phyloP scores from a whole-genome alignment of 176 grass and related monocot species.

The Triticum timopheevii region DNA sequence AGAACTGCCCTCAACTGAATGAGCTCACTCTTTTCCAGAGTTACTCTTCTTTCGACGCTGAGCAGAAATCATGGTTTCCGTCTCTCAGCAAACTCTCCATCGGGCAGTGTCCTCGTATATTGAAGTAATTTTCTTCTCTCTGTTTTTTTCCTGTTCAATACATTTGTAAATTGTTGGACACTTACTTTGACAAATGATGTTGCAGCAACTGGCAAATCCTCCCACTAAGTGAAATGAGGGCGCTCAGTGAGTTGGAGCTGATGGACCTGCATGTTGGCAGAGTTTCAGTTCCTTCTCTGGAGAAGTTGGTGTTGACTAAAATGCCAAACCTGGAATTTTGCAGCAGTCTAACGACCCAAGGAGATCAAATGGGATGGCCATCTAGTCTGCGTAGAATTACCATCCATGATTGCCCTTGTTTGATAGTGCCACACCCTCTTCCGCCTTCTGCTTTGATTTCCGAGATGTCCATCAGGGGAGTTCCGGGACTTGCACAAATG shows the following conservation, averaged over 20 bases:
- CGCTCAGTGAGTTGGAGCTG: conserved; percentile 28
- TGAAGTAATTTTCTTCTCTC: not conserved
- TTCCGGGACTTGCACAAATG: not conserved
- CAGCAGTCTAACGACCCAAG: not conserved
- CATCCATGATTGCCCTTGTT: conserved; percentile 15
- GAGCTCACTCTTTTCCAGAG: too few relatives aligned
- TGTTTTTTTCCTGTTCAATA: not conserved
- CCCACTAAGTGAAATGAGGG: conserved; percentile 1
- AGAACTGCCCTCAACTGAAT: too few relatives aligned
- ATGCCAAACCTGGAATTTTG: conserved; percentile 33
- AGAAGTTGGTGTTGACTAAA: conserved; percentile 29
- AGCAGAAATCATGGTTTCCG: too few relatives aligned
- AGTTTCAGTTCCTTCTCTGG: conserved; percentile 12
- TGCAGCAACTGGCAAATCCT: conserved; percentile 21
- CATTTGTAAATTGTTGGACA: not conserved
- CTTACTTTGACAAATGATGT: not conserved
- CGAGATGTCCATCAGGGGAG: conserved; percentile 3
- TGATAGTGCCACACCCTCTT: conserved; percentile 4
- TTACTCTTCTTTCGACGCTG: too few relatives aligned
- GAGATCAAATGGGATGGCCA: not conserved
- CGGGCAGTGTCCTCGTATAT: conserved; percentile 10
- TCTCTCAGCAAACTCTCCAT: too few relatives aligned
- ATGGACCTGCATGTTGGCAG: not conserved
- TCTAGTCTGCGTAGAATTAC: not conserved
- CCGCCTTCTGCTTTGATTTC: not conserved